A percentile compares a stretch with the other conserved stretches of the same genome.
These are phyloP conservation scores for Jimgerdemannia flammicorona DNA, from an alignment of 192 early-diverging fungal species.

Conservation along the genomic window DNA sequence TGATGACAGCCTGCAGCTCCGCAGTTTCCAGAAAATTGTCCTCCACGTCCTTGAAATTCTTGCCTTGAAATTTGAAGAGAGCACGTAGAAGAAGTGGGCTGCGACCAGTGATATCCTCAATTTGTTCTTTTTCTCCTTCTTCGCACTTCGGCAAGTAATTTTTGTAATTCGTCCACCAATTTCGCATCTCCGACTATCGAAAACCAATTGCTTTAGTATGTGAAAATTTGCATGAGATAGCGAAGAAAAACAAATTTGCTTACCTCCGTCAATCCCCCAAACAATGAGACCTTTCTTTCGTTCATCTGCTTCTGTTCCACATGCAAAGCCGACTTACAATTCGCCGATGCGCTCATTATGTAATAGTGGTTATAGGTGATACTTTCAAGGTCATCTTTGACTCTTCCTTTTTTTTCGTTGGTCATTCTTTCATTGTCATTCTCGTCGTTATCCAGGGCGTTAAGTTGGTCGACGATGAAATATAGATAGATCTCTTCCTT, in stretches of 20 bases:
- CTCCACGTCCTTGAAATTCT: slow-evolving; percentile 6
- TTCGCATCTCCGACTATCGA: not conserved
- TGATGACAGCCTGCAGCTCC: too few relatives aligned
- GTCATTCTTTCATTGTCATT: too few relatives aligned
- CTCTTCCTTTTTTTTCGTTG: too few relatives aligned
- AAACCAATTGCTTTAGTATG: not conserved
- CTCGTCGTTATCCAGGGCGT: slow-evolving; percentile 9
- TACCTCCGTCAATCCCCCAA: slow-evolving; percentile 9
- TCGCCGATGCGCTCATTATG: not conserved
- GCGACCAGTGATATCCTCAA: slow-evolving; percentile 8
- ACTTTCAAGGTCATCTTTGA: not conserved
- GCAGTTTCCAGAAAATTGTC: slow-evolving; percentile 1
- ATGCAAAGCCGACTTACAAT: not conserved
- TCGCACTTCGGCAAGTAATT: slow-evolving; percentile 1
- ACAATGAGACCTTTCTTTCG: slow-evolving; percentile 4
- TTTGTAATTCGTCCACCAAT: slow-evolving; percentile 7
- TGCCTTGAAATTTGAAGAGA: not conserved
- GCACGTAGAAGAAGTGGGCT: slow-evolving; percentile 3
- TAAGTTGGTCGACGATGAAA: slow-evolving; percentile 13
- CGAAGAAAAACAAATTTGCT: not conserved
- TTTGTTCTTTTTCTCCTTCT: slow-evolving; percentile 1
- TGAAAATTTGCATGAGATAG: not conserved
- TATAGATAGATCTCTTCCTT: not conserved
- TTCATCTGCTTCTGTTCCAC: not conserved
- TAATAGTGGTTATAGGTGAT: not conserved